phyloP scores from a whole-genome alignment of 306 rosid species.

The Castanea sativa region DNA sequence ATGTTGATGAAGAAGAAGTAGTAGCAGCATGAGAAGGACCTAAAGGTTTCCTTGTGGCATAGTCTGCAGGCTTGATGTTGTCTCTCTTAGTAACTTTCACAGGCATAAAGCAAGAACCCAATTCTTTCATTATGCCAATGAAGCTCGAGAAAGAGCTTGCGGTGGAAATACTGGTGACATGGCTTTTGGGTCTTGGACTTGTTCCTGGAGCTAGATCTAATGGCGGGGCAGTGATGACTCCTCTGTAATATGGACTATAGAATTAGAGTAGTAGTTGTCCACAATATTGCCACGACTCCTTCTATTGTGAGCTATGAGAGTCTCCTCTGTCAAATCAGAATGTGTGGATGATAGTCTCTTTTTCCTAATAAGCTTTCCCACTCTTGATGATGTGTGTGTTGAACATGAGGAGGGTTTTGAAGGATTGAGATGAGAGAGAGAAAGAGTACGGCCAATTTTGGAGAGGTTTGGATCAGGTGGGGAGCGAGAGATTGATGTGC shows the following conservation, averaged over 20 bases:
- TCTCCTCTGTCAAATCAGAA: constrained; percentile 11
- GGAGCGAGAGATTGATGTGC: constrained; percentile 12
- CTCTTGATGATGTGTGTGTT: not conserved
- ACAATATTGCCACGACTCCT: not conserved
- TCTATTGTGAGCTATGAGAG: constrained; percentile 7
- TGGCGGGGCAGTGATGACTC: not conserved
- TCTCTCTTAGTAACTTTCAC: not conserved
- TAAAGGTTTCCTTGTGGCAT: not conserved
- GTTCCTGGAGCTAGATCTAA: not conserved
- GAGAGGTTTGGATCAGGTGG: not conserved
- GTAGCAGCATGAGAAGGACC: not conserved
- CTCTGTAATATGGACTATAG: constrained; percentile 37
- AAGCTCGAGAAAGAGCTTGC: constrained; percentile 17
- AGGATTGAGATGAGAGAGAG: not conserved
- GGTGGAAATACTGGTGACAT: not conserved
- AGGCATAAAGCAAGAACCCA: constrained; percentile 12
- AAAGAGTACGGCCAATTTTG: not conserved
- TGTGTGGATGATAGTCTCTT: not conserved
- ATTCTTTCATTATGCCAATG: constrained; percentile 17
- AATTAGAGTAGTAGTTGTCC: not conserved
- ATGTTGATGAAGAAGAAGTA: not conserved
- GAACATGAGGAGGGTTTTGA: not conserved
- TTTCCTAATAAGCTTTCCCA: not conserved
- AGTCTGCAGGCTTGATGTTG: not conserved
- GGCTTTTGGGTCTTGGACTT: constrained; percentile 12